Percentiles rank a stretch among this genome's conserved stretches.
These are phyloP conservation scores for Candida chilensis DNA, from an alignment of 805 yeast genomes.

Conservation along the genomic window DNA sequence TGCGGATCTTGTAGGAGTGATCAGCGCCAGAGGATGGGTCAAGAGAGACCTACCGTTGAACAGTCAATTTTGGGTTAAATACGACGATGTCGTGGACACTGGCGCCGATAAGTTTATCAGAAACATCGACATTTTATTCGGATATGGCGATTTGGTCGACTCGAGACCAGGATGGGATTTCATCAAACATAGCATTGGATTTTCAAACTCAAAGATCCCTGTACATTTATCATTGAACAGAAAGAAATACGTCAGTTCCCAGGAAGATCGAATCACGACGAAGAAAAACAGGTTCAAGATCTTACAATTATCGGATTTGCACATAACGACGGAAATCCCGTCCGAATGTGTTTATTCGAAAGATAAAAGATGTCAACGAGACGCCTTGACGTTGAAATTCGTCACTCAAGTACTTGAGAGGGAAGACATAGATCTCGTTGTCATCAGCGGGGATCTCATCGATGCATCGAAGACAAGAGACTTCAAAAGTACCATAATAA, in stretches of 20 bases:
- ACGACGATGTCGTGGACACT: constrained; percentile 2
- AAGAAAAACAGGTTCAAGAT: constrained; percentile 15
- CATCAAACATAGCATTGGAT: constrained; percentile 7
- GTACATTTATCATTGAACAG: constrained; percentile 12
- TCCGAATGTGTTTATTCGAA: no score
- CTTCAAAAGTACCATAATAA: constrained; percentile 18
- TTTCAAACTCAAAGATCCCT: constrained; percentile 5
- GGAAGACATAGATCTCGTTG: constrained; percentile 22
- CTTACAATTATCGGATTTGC: constrained; percentile 28
- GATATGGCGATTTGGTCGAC: constrained; percentile 18
- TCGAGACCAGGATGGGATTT: constrained; percentile 14
- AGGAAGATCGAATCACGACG: no score
- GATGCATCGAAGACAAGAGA: constrained; percentile 15
- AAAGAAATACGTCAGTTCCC: constrained; percentile 3
- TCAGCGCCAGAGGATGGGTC: no score
- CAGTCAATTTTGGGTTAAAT: constrained; percentile 3
- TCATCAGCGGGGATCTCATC: constrained; percentile 30
- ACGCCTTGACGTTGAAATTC: constrained; percentile 22
- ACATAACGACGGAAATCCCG: no score
- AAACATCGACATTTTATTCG: constrained; percentile 17
- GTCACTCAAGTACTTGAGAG: constrained; percentile 11
- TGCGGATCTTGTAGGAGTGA: no score
- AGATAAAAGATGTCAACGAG: no score
- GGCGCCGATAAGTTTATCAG: constrained; percentile 10
- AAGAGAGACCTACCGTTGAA: no score